Percentiles rank a stretch among this genome's conserved stretches.
These are phyloP conservation scores for Tricholoma sp. DNA, from an alignment of 768 basidiomycete genomes.

Conservation along the genomic window DNA sequence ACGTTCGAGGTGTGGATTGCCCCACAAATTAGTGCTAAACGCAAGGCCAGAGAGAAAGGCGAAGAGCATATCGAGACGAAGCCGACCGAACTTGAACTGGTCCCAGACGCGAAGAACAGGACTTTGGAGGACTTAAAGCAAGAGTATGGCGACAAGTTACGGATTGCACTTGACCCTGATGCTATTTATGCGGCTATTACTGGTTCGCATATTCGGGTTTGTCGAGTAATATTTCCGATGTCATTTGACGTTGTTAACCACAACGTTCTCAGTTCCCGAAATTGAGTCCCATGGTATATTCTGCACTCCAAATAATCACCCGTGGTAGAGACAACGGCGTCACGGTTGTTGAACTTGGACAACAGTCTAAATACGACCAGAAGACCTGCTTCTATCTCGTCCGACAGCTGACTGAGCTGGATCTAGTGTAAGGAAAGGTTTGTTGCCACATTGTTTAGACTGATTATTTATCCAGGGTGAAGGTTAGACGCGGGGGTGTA, in stretches of 20 bases:
- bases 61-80: conserved; percentile 39
- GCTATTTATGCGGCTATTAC: conserved; percentile 76
- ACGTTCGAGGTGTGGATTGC: conserved; percentile 73
- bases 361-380: conserved; percentile 77
- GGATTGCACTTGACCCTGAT: conserved; percentile 72
- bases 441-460: background rate
- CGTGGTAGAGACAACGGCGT: conserved; percentile 73
- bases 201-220: conserved; percentile 77
- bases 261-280: conserved; percentile 54
- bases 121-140: conserved; percentile 51
- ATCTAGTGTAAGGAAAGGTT: conserved; percentile 53
- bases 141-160: conserved; percentile 56
- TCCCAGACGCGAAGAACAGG: conserved; percentile 50
- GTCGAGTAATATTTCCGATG: conserved; percentile 19
- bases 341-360: conserved; percentile 73
- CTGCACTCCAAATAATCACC: conserved; percentile 79
- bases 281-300: conserved; percentile 81
- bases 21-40: conserved; percentile 62
- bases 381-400: conserved; percentile 88
- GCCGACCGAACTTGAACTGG: conserved; percentile 43
- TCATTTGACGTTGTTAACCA: background rate
- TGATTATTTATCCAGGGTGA: conserved; percentile 41
- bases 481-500: conserved; percentile 72
- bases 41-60: conserved; percentile 57
- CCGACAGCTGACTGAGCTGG: conserved; percentile 66